Base-by-base conservation (phyloP, 192 early-diverging fungal genomes). In the Podila verticillata region DNA sequence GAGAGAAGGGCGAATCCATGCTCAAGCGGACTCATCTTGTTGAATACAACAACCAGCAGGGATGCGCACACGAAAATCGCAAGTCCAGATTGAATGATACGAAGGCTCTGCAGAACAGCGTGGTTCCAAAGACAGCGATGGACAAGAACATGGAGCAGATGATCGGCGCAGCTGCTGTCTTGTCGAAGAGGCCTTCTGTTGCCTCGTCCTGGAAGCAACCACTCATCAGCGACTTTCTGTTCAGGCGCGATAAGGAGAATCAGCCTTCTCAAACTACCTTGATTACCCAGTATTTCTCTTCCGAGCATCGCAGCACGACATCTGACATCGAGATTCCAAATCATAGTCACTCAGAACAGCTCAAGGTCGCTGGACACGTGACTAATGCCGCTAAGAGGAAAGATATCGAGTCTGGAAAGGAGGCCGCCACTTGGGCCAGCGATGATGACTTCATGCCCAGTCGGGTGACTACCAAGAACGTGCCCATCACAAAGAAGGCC, bases 31-130 rank as follows among this genome's bases (percentile, higher is more conserved):
- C 58, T 29, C 8, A 31, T 60, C 58, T 29, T 60, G 26, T 31
- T 31, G 58, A 60, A 29, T 1, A 60, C 31, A 29, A 29, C 58
- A 60, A 60, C 58, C 31, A 26, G 58, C 29, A 60, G 29, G 58
- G 31, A 60, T 29, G 29, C 31, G 58, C 58, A 31, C 31, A 60
- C 22, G 6, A 57, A 60, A 60, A 60, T 26, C 58, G 30, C 58
- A 60, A 31, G 58, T 29, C 26, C 31, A 30, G 58, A 60, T 29
- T 30, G 30, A 60, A 60, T 60, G 58, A 29, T 29, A 34, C 58
- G 29, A 60, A 60, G 58, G 58, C 58, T 60, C 30, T 32, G 58
- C 58, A 60, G 58, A 29, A 60, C 30, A 60, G 31, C 31, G 58
- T 31, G 58, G 29, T 29, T 60, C 8, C 58, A 60, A 31, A 60